Base-by-base conservation (phyloP, 257 asterid genomes). In the Nicotiana otophora region DNA sequence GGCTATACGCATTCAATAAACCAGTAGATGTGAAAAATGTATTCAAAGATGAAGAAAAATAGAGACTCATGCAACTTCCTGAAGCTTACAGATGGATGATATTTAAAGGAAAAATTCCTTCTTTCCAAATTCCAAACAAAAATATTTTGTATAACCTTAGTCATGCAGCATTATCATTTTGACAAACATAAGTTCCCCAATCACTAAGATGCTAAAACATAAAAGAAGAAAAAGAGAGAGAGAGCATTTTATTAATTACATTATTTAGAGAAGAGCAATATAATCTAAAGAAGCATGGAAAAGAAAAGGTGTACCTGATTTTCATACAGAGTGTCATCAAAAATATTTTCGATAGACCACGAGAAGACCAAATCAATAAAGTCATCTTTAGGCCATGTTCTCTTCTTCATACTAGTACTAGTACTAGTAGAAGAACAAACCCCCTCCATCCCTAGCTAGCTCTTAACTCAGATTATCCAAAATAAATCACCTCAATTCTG, bases 321-420 rank as follows among this genome's bases (percentile, higher is more conserved):
- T 81, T 57, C 81, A 66, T 87, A 89, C 42, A 88, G 87, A 85
- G 86, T 53, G 10, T 87, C 84, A 17, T 90, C 81, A 36, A 84
- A 42, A 66, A 92, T 85, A 4, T 90, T 87, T 61, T 81, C 57
- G 9, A 86, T 77, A 75, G 92, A 82, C 96, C 90, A 88, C 3
- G 92, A 89, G 15, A 89, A 76, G 19, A 92, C 77, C 87, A 87
- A 63, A 68, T 88, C 86, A 39, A 57, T 10, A 26, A 83, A 67
- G n/a, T 78, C 86, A 66, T 83, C 79, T 30, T 57, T 77, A 36
- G 19, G 36, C 61, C 78, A 70, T 30, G 15, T 67, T 51, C 5
- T 10, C 78, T n/a, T 65, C 28, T 48, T 26, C 54, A 1, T 42
- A 42, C 5, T 66, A 9, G 42, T 31, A 48, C n/a, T 31, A 66